These are phyloP conservation scores for Mortierella sp. DNA, from an alignment of 371 early-diverging fungal genomes.

Conservation along the genomic window DNA sequence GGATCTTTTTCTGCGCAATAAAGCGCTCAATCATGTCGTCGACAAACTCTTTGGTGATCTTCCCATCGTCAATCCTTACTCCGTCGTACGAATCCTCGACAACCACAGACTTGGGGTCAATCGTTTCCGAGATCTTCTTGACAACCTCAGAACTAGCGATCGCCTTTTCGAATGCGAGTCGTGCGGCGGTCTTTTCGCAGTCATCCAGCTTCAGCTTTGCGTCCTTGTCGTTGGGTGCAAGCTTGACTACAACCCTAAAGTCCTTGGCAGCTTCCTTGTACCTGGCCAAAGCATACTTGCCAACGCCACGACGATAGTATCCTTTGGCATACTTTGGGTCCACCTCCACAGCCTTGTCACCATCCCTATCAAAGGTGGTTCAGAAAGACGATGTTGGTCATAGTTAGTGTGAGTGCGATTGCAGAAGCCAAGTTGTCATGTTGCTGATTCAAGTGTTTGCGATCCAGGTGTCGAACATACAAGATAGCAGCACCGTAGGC, in stretches of 20 bases:
- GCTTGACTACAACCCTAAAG: constrained; percentile 62
- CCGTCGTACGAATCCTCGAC: constrained; percentile 83
- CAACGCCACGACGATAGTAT: constrained; percentile 50
- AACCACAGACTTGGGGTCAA: constrained; percentile 49
- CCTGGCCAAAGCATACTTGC: constrained; percentile 49
- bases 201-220: constrained; percentile 77
- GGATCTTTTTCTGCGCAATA: constrained; percentile 90
- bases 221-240: constrained; percentile 76
- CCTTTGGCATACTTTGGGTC: constrained; percentile 90
- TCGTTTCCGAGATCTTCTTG: constrained; percentile 33
- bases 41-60: constrained; percentile 83
- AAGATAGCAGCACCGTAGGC: constrained; percentile 90
- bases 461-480: constrained; percentile 49
- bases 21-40: constrained; percentile 81
- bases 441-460: neutral
- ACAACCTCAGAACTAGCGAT: constrained; percentile 63
- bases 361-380: constrained; percentile 66
- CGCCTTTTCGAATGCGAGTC: constrained; percentile 93
- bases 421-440: neutral
- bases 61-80: constrained; percentile 66
- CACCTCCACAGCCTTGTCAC: constrained; percentile 84
- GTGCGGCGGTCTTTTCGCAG: constrained; percentile 89
- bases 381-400: constrained; percentile 5
- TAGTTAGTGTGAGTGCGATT: neutral
- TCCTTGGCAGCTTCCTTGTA: constrained; percentile 54